Conservation (phyloP, 2,329 filamentous ascomycete species). For the Graphilbum fragrans region DNA sequence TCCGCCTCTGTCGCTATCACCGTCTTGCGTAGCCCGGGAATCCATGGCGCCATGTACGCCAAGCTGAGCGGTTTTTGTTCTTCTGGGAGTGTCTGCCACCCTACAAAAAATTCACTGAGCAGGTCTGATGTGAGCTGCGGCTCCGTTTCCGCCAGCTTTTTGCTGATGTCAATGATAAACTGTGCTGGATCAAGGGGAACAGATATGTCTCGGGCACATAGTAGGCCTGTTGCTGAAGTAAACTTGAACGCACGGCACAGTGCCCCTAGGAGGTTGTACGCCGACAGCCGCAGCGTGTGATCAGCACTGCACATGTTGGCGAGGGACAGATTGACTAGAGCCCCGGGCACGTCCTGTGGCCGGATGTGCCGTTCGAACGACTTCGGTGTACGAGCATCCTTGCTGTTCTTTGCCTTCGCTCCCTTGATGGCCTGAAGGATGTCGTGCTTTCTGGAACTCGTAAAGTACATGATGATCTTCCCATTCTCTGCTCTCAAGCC, state of each 20-base stretch:
- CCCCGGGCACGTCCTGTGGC: constrained; percentile 59
- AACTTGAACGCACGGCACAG: constrained; percentile 59
- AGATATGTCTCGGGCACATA: constrained; percentile 51
- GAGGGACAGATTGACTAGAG: constrained; percentile 53
- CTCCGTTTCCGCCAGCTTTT: constrained; percentile 48
- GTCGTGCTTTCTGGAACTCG: constrained; percentile 50
- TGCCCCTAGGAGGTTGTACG: constrained; percentile 56
- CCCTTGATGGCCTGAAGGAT: constrained; percentile 50
- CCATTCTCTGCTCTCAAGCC: constrained; percentile 56
- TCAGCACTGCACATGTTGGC: constrained; percentile 55
- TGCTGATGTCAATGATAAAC: constrained; percentile 55
- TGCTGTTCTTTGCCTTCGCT: constrained; percentile 52
- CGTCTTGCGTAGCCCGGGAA: constrained; percentile 46
- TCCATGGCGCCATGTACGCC: constrained; percentile 60
- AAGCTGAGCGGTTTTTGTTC: constrained; percentile 55
- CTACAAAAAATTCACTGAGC: constrained; percentile 60
- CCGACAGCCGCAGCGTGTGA: constrained; percentile 45
- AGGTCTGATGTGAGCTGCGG: constrained; percentile 58
- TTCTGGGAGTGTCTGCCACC: constrained; percentile 57
- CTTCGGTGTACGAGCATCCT: constrained; percentile 48
- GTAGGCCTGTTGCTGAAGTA: constrained; percentile 44
- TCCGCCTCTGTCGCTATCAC: constrained; percentile 47
- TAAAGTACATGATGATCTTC: constrained; percentile 62
- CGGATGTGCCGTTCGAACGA: constrained; percentile 53
- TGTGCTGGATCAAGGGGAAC: constrained; percentile 51